Evolutionary conservation across 139 green algal species (phyloP), one percentile per base, ranked within the genome.

Genomic region (Pleodorina starrii): DNA sequence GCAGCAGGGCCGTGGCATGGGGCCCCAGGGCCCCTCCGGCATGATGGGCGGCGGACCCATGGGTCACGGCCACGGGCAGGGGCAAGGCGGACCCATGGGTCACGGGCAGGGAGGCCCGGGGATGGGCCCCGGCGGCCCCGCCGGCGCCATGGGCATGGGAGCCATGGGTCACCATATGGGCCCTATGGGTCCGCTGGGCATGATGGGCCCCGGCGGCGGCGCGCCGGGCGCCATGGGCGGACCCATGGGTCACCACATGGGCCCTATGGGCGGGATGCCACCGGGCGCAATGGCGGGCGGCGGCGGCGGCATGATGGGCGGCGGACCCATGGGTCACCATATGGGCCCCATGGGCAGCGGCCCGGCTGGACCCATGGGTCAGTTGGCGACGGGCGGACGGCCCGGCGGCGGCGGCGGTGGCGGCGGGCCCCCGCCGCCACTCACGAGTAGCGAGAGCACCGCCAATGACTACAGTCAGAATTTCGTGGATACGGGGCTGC

Each of bases 381-480:
- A 48, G 2, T 6, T 21, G 14, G 44, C 16, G 74, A 4, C 19
- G 54, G 21, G 21, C 2, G 54, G 54, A 40, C n/a, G 43, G 59
- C 27, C 27, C 27, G 29, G 78, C 1, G 51, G 51, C 35, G 36
- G 46, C 16, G 68, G 84, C 36, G 63, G 60, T 5, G 81, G 81
- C 42, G 21, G 35, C 27, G 48, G 6, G 72, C 29, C 40, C 27
- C 72, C 42, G 29, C 42, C 25, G 72, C 7, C n/a, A 6, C 63
- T 5, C n/a, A n/a, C n/a, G n/a, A n/a, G n/a, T n/a, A n/a, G n/a
- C n/a, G n/a, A 59, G 16, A 38, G n/a, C 50, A 85, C 66, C 11
- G 35, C 38, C 36, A 98, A 98, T 66, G 96, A 98, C 89, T 98
- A 97, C 92, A 96, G 94, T 60, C 96, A 98, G 83, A 94, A 98